These are phyloP conservation scores for Mucor circinelloides DNA, from an alignment of 371 early-diverging fungal species.

Conservation along the genomic window DNA sequence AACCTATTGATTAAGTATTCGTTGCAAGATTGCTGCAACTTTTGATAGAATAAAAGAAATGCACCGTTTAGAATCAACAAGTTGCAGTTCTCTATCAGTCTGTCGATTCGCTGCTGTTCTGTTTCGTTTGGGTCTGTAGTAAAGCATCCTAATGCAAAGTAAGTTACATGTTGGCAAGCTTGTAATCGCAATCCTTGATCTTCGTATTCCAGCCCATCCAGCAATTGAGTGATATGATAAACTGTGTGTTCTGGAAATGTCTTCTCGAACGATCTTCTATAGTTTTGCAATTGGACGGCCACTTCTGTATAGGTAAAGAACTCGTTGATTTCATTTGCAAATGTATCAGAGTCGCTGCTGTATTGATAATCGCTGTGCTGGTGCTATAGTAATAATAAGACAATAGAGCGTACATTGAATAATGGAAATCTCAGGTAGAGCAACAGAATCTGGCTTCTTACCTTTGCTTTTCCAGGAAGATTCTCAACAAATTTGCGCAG, in stretches of 20 bases:
- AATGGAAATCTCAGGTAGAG: not conserved
- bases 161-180: not conserved
- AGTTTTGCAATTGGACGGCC: constrained; percentile 46
- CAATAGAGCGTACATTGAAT: not conserved
- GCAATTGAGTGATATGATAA: not conserved
- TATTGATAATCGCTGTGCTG: constrained; percentile 63
- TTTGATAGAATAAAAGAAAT: constrained; percentile 46
- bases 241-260: not conserved
- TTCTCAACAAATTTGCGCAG: constrained; percentile 38
- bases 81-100: constrained; percentile 37
- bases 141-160: constrained; percentile 2
- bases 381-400: constrained; percentile 29
- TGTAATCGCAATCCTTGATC: not conserved
- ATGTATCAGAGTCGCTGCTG: constrained; percentile 56
- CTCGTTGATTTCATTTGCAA: constrained; percentile 73
- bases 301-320: constrained; percentile 72
- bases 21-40: constrained; percentile 32
- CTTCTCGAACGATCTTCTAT: constrained; percentile 44
- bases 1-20: not conserved
- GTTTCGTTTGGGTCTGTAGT: not conserved
- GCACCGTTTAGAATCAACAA: constrained; percentile 47
- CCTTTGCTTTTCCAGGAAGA: constrained; percentile 36
- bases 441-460: not conserved
- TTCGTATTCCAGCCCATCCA: not conserved
- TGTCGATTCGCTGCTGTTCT: not conserved